Evolutionary conservation across 129 eudicot genomes (phyloP).

Genomic region (Tagetes patula): DNA sequence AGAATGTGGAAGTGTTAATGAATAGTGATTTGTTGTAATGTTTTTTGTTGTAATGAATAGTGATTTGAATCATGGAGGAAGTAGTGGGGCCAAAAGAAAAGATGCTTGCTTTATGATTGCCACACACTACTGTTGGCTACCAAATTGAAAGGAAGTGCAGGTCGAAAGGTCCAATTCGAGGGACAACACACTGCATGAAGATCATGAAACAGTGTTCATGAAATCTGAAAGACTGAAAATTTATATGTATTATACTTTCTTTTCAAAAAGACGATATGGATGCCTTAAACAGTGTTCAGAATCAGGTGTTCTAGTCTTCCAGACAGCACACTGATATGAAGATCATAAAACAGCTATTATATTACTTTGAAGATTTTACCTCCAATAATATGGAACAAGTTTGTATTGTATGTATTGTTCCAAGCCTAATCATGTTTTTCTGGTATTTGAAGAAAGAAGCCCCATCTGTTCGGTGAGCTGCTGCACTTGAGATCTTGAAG

Average conservation of each 20-base stretch:
- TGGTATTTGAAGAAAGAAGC: conserved; percentile 58
- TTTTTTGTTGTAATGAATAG: too few species aligned
- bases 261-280: conserved; percentile 5
- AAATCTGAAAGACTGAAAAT: too few species aligned
- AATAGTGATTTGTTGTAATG: too few species aligned
- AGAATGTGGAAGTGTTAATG: too few species aligned
- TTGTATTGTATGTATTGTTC: conserved; percentile 20
- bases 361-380: conserved; percentile 23
- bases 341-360: conserved; percentile 4
- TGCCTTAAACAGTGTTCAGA: conserved; percentile 12
- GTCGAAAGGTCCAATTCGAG: too few species aligned
- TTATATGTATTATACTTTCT: neutral
- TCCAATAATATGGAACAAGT: neutral
- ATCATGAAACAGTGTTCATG: too few species aligned
- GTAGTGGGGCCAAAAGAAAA: too few species aligned
- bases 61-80: too few species aligned
- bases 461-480: conserved; percentile 87
- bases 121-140: too few species aligned
- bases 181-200: too few species aligned
- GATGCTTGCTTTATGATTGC: too few species aligned
- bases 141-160: too few species aligned
- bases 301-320: conserved; percentile 19
- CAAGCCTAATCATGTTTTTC: conserved; percentile 42
- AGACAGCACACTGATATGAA: neutral
- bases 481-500: conserved; percentile 62